Base-by-base conservation (phyloP, 345 rosid species). In the Turritis glabra region DNA sequence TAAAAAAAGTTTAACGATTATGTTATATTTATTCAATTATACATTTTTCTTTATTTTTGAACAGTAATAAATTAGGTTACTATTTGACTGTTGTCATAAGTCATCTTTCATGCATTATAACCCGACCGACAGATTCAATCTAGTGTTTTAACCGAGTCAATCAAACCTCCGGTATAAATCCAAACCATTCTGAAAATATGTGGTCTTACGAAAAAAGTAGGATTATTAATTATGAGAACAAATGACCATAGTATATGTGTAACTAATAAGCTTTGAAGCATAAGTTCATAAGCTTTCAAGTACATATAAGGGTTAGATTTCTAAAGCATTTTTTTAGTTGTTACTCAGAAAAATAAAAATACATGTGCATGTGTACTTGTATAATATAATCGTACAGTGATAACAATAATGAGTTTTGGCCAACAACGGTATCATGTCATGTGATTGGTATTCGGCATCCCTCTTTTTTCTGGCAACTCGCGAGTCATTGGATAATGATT, bases 341-440 rank as follows among this genome's bases (percentile, higher is more conserved):
- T 35, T 46, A 7, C 30, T 19, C 4, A 46, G 9, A 27, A 54
- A 54, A 73, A 46, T 65, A 63, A 66, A 67, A 75, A 68, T 56
- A 51, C 54, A 67, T 60, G 74, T 68, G 55, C 27, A 46, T 56
- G 47, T 60, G 79, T 75, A 67, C 79, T 75, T 75, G 56, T 35
- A 60, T 13, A 29, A 27, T 59, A 44, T 10, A 68, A 60, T 66
- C 55, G 63, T 60, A 52, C 32, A 52, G 54, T 68, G 74, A 60
- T 22, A 29, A 66, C 74, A 75, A 68, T 76, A 76, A 76, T 60
- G 79, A 68, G 79, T 30, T 53, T 53, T 61, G 64, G 57, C 74
- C 58, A 69, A 76, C 59, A 76, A 69, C 29, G 62, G 80, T 69
- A 69, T 69, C 71, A 62, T 76, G 43, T 76, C 80, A 76, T 76